Evolutionary conservation across 768 basidiomycete genomes (phyloP), one percentile per base, ranked within the genome.

Genomic region (Amanita rubescens): DNA sequence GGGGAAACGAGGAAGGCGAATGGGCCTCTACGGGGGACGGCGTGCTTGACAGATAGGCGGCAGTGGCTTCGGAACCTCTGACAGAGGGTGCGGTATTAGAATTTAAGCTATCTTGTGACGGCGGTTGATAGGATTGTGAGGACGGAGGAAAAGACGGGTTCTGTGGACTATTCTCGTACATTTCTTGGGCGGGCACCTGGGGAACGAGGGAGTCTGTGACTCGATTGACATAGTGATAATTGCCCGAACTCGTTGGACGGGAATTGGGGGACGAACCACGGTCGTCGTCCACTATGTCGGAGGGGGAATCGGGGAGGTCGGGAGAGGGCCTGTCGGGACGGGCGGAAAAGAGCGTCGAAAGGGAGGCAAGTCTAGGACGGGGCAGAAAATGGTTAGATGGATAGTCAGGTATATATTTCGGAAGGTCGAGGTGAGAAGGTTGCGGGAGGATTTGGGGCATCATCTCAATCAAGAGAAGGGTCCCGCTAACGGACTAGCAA

Each of bases 21-120:
- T 69, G 73, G 53, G 65, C 57, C 55, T 75, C 76, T 5, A 68
- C 65, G 39, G 75, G 73, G 54, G 77, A 75, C 39, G 76, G 75
- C 11, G 77, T 75, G 49, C 72, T 69, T 45, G 74, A 68, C 33
- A 69, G 54, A 59, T 71, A 67, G 38, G 67, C 51, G 37, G 53
- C 51, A 49, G 49, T 57, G 35, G 58, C 47, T 47, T 66, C 62
- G 42, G 66, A 62, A 42, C 53, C 57, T 58, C 64, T 66, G 60
- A 69, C 58, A 49, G 57, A 53, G 51, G 61, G 54, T 48, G 51
- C 48, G 59, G 59, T 62, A 66, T 63, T 64, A 65, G 66, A 63
- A 60, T 62, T 55, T 44, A 60, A 66, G 45, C 55, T 55, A 35
- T 51, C 50, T 22, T 60, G 58, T 39, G 63, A 37, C 57, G 49